phyloP scores from a whole-genome alignment of 2,329 filamentous ascomycete species.

The Sarocladiaceae sp. region DNA sequence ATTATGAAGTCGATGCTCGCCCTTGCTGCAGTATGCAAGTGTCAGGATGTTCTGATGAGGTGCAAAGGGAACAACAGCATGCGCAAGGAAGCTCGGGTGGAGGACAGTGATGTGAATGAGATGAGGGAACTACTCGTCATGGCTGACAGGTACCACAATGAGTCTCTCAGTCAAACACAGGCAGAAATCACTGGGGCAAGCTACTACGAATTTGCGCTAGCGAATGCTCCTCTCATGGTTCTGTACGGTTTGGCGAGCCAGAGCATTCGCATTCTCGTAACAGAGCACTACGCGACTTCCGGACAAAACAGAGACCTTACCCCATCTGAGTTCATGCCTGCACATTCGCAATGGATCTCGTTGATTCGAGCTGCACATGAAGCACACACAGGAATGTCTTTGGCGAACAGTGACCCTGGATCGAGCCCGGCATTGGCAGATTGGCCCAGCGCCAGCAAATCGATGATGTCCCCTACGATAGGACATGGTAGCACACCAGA shows the following conservation, averaged over 20 bases:
- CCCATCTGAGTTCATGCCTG: background rate
- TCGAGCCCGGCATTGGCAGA: background rate
- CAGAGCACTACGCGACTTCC: background rate
- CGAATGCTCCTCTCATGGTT: conserved; percentile 17
- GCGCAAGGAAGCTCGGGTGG: background rate
- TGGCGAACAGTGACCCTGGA: background rate
- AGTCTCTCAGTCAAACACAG: conserved; percentile 32
- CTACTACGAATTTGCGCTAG: conserved; percentile 29
- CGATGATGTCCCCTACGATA: background rate
- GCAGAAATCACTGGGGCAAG: conserved; percentile 22
- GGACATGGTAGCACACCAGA: background rate
- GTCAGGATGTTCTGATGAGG: conserved; percentile 24
- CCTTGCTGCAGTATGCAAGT: conserved; percentile 35
- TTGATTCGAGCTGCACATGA: conserved; percentile 6
- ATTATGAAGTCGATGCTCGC: conserved; percentile 39
- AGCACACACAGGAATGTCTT: background rate
- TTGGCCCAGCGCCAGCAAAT: background rate
- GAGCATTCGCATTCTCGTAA: background rate
- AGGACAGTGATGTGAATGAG: background rate
- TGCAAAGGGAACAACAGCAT: background rate
- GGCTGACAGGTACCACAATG: conserved; percentile 32
- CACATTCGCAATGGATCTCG: conserved; percentile 3
- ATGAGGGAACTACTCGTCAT: conserved; percentile 19
- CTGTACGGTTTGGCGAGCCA: conserved; percentile 9
- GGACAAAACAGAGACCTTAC: background rate